These are phyloP conservation scores for Myriosclerotinia scirpicola DNA, from an alignment of 2,329 filamentous ascomycete species.

Conservation along the genomic window DNA sequence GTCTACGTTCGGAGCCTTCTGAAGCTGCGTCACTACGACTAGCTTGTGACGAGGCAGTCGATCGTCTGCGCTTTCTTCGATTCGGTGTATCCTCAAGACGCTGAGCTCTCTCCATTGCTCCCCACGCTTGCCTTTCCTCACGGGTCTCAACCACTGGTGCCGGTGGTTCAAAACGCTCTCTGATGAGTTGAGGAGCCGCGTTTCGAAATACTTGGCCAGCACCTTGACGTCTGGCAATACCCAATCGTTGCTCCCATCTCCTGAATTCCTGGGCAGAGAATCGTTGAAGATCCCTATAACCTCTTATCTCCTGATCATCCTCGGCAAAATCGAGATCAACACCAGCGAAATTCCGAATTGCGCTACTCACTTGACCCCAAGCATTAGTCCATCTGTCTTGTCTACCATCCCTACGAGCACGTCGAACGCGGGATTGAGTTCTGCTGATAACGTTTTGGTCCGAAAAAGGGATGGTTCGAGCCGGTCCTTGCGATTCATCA, in stretches of 20 bases:
- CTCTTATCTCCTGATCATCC: constrained; percentile 57
- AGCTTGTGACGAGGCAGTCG: constrained; percentile 67
- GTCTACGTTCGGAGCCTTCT: constrained; percentile 71
- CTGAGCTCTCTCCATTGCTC: constrained; percentile 81
- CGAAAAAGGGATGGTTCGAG: constrained; percentile 17
- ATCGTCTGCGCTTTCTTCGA: constrained; percentile 72
- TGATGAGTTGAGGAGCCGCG: constrained; percentile 61
- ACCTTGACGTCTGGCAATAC: constrained; percentile 77
- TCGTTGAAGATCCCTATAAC: constrained; percentile 56
- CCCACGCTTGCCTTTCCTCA: constrained; percentile 85
- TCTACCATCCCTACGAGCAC: constrained; percentile 59
- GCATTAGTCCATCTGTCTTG: constrained; percentile 86
- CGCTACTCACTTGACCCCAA: constrained; percentile 65
- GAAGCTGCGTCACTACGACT: constrained; percentile 54
- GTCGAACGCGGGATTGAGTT: constrained; percentile 58
- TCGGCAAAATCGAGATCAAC: constrained; percentile 84
- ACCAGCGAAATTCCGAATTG: constrained; percentile 65
- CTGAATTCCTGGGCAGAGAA: constrained; percentile 58
- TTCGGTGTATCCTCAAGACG: constrained; percentile 56
- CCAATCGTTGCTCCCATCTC: constrained; percentile 81
- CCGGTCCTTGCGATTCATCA: constrained; percentile 2
- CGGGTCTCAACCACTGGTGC: constrained; percentile 65
- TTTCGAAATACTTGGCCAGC: constrained; percentile 70
- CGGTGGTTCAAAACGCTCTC: constrained; percentile 44
- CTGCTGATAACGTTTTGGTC: constrained; percentile 43